Percentiles rank a stretch among this genome's conserved stretches.
Evolutionary conservation across 2,329 filamentous ascomycete genomes (phyloP).

Genomic region (Talaromyces sp.): DNA sequence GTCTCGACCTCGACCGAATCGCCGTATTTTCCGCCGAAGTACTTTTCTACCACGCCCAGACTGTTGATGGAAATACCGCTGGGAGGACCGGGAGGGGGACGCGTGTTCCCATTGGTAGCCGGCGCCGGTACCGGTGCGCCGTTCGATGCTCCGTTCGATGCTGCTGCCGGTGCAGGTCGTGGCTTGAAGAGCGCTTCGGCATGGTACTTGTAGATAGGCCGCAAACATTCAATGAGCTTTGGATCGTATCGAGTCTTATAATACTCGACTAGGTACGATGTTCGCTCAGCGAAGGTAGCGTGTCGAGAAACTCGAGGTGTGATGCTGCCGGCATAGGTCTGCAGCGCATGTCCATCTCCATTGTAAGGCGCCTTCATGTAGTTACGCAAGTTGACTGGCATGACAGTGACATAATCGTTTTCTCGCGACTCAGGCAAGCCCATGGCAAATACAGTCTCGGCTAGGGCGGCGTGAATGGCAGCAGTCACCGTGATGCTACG

Average conservation of each 20-base stretch:
- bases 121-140: not conserved
- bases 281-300: conserved; percentile 14
- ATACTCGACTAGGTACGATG: conserved; percentile 12
- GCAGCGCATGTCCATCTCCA: conserved; percentile 16
- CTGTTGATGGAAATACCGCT: conserved; percentile 19
- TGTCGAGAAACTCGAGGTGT: conserved; percentile 15
- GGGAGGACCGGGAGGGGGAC: conserved; percentile 14
- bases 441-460: conserved; percentile 19
- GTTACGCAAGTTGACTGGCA: conserved; percentile 21
- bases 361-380: conserved; percentile 20
- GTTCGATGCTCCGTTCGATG: not conserved
- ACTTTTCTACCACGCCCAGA: conserved; percentile 19
- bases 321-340: conserved; percentile 20
- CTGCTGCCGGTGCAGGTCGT: not conserved
- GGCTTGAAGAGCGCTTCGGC: conserved; percentile 15
- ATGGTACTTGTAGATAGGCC: conserved; percentile 18
- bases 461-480: conserved; percentile 19
- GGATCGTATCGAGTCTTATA: conserved; percentile 16
- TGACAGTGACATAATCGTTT: conserved; percentile 17
- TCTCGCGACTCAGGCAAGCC: conserved; percentile 1
- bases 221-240: conserved; percentile 12
- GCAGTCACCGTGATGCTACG: conserved; percentile 18
- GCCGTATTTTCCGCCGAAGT: not conserved
- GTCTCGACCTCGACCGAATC: conserved; percentile 10
- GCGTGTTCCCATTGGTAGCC: not conserved